Conservation (phyloP, 2,329 filamentous ascomycete species). For the Trichoderma breve region DNA sequence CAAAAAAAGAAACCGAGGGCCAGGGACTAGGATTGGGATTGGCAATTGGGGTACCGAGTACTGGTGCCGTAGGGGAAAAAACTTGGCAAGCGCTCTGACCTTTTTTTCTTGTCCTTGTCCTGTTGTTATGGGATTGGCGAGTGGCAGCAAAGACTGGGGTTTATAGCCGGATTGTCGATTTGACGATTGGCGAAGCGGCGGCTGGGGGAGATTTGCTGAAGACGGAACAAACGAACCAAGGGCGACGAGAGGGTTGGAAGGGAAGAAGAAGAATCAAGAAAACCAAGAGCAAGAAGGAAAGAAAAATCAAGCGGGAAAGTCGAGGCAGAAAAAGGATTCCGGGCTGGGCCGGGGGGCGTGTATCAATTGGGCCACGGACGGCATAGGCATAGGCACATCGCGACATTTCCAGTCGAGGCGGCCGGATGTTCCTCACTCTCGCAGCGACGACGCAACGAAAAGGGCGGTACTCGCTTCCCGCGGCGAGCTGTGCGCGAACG, state of each 20-base stretch:
- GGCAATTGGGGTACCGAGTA: not conserved
- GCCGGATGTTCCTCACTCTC: not conserved
- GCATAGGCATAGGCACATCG: not conserved
- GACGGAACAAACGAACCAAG: constrained; percentile 4
- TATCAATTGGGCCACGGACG: not conserved
- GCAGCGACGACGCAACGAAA: not conserved
- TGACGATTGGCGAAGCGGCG: constrained; percentile 9
- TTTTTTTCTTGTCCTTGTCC: constrained; percentile 6
- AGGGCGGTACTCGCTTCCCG: constrained; percentile 1
- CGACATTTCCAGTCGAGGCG: not conserved
- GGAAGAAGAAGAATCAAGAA: not conserved
- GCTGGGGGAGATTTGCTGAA: not conserved
- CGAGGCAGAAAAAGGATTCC: constrained; percentile 13
- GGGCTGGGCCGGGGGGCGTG: not conserved
- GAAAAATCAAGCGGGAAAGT: not conserved
- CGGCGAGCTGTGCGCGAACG: not conserved
- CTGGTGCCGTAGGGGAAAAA: not conserved
- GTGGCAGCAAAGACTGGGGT: constrained; percentile 5
- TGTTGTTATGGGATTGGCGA: not conserved
- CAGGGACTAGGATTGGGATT: not conserved
- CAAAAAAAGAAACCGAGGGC: not conserved
- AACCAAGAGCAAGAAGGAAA: not conserved
- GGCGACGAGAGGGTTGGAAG: constrained; percentile 13
- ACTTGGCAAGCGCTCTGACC: constrained; percentile 14
- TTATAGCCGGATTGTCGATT: constrained; percentile 11